A percentile compares a stretch with the other conserved stretches of the same genome.
Conservation (phyloP, 2,329 filamentous ascomycete genomes). For the Aureobasidium sp. region DNA sequence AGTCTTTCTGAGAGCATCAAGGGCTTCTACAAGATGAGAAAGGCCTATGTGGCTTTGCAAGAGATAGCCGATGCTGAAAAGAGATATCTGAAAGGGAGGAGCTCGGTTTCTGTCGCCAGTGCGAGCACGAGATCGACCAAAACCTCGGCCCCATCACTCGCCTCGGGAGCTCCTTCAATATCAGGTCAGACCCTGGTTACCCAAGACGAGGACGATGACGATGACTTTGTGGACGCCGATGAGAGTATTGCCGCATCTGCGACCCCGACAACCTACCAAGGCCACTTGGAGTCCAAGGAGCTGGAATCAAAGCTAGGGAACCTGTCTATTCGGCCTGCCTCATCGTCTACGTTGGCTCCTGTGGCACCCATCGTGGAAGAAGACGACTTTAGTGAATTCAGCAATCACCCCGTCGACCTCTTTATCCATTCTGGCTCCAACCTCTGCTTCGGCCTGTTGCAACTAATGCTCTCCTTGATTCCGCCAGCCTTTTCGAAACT, state of each 20-base stretch:
- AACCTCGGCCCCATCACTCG: not conserved
- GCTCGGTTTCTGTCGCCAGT: conserved; percentile 15
- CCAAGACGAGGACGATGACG: conserved; percentile 31
- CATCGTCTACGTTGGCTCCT: not conserved
- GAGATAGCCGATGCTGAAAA: conserved; percentile 67
- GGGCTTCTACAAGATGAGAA: conserved; percentile 86
- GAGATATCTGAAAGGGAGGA: conserved; percentile 40
- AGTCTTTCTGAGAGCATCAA: conserved; percentile 84
- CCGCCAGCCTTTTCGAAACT: conserved; percentile 85
- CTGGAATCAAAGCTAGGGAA: conserved; percentile 18
- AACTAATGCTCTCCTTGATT: conserved; percentile 83
- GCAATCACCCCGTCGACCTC: conserved; percentile 62
- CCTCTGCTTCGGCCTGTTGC: conserved; percentile 79
- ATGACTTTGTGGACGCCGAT: conserved; percentile 50
- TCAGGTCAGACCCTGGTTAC: conserved; percentile 13
- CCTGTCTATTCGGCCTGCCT: not conserved
- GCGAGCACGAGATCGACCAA: not conserved
- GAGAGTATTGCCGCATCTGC: conserved; percentile 38
- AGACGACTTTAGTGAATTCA: conserved; percentile 55
- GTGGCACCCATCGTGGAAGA: conserved; percentile 30
- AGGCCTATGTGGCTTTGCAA: conserved; percentile 77
- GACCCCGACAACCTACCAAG: conserved; percentile 40
- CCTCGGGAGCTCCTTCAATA: not conserved
- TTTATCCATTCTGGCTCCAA: conserved; percentile 86
- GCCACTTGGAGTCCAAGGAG: conserved; percentile 32